Evolutionary conservation across 345 rosid species (phyloP), one percentile per base, ranked within the genome.

Genomic region (Trapa incisa): DNA sequence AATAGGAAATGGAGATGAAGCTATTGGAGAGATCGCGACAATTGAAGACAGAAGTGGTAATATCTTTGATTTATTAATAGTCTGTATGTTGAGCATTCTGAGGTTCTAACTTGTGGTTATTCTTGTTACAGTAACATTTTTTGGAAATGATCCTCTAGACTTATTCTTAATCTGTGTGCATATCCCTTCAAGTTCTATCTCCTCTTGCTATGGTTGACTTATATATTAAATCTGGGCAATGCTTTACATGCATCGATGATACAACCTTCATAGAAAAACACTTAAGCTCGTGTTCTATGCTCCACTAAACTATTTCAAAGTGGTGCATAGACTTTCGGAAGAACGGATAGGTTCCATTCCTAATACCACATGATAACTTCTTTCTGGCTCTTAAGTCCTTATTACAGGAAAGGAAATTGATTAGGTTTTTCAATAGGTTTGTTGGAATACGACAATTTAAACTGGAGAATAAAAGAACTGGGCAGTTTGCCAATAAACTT

Each of bases 1-100:
- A 37, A 71, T 76, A 93, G 98, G 96, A 93, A 70, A 83, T 85
- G 96, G 98, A 93, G 76, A 82, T 78, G 75, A 86, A 80, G 80
- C 80, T 93, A 48, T 77, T 90, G 75, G 98, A 93, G 74, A 84
- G 71, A 78, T 73, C 85, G 39, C 83, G 87, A 39, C 78, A 79
- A 65, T 47, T 86, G 71, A 80, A 84, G 66, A 85, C 89, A 17
- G 97, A 88, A 86, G 70, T 90, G 98, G 98, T 93, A 86, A 75
- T 77, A 29, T 41, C 8, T 39, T 63, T 53, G 50, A 64, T 69
- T 48, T 52, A 37, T 48, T 45, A 13, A 2, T 63, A 4, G 5
- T 58, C 3, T 29, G 32, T 35, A 32, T 35, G 37, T 58, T 11
- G 63, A 50, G 13, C 22, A 15, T 50, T 45, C 56, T 58, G 37